phyloP scores from a whole-genome alignment of 352 stramenopile species.

The Globisporangium canariense region DNA sequence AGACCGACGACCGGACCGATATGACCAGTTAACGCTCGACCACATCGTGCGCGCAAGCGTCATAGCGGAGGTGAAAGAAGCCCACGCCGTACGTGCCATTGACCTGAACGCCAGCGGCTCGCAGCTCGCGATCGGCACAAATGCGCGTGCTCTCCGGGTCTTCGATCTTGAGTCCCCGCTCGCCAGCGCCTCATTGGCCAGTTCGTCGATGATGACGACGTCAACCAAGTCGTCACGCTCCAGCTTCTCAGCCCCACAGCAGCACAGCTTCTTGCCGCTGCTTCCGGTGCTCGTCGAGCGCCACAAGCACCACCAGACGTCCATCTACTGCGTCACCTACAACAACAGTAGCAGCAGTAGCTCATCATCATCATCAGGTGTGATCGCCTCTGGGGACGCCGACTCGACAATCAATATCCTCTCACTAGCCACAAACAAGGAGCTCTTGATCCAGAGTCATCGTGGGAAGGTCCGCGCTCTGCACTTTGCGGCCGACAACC shows the following conservation, averaged over 20 bases:
- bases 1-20: constrained; percentile 14
- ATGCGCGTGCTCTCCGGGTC: constrained; percentile 49
- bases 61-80: constrained; percentile 50
- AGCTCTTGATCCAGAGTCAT: constrained; percentile 33
- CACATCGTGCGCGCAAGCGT: constrained; percentile 42
- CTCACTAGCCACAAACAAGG: constrained; percentile 23
- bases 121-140: constrained; percentile 59
- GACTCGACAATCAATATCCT: constrained; percentile 63
- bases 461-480: constrained; percentile 47
- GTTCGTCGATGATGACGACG: background rate
- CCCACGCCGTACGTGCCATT: constrained; percentile 52
- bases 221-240: background rate
- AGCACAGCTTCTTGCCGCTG: constrained; percentile 36
- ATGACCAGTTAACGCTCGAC: constrained; percentile 38
- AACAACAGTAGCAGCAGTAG: constrained; percentile 20
- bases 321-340: constrained; percentile 57
- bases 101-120: constrained; percentile 34
- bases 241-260: background rate
- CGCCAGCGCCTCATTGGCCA: background rate
- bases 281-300: constrained; percentile 49
- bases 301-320: constrained; percentile 56
- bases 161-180: constrained; percentile 37
- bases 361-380: constrained; percentile 1
- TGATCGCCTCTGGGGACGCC: constrained; percentile 56
- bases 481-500: constrained; percentile 30